phyloP scores from a whole-genome alignment of 345 rosid species.

The Gossypioides kirkii region DNA sequence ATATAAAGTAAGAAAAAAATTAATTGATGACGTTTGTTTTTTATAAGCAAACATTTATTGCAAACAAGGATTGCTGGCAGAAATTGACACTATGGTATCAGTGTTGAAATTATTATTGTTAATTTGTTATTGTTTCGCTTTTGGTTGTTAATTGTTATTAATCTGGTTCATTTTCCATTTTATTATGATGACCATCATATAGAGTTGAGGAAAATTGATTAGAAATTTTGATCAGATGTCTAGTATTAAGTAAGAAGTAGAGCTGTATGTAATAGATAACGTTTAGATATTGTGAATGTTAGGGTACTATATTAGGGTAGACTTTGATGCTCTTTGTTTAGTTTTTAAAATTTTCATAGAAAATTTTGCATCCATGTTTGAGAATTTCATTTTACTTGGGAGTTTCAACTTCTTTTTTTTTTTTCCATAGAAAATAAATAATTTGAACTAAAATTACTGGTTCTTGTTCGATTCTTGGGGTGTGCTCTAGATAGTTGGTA shows the following conservation, averaged over 20 bases:
- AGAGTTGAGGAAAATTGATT: not conserved
- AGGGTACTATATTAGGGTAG: not conserved
- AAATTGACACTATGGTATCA: not conserved
- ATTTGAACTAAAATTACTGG: not conserved
- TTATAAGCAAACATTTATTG: not conserved
- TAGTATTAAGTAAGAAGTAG: constrained; percentile 2
- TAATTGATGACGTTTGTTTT: not conserved
- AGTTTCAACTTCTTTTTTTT: not conserved
- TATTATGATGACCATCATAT: not conserved
- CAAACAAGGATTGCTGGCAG: not conserved
- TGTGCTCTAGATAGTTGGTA: not conserved
- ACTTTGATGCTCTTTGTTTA: not conserved
- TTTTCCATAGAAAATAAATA: not conserved
- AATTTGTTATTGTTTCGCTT: not conserved
- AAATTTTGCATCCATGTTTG: not conserved
- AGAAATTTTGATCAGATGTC: not conserved
- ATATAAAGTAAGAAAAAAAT: not conserved
- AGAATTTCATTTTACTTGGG: constrained; percentile 8
- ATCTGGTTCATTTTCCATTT: not conserved
- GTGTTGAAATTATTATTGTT: constrained; percentile 5
- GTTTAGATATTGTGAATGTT: not conserved
- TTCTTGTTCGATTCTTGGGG: not conserved
- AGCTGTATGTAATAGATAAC: not conserved
- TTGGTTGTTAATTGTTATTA: not conserved
- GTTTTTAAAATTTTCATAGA: not conserved